Evolutionary conservation across 306 rosid species (phyloP).

Genomic region (Pueraria montana): DNA sequence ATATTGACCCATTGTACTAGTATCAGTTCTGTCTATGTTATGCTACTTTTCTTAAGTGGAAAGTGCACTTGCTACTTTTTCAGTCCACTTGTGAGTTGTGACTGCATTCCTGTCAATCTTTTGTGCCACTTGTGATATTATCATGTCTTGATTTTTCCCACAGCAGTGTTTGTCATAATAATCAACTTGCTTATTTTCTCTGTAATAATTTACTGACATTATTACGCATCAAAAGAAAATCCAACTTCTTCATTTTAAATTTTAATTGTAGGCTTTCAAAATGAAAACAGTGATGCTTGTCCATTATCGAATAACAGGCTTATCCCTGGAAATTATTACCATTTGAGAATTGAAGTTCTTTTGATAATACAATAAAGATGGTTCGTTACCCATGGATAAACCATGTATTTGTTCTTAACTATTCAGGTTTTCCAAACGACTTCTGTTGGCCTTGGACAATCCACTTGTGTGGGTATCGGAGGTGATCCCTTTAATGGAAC

Average conservation of each 20-base stretch:
- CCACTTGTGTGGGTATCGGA: conserved; percentile 98
- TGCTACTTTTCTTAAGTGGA: neutral
- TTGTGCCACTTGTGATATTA: neutral
- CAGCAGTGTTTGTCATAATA: neutral
- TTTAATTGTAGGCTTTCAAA: neutral
- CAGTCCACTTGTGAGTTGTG: too few species aligned
- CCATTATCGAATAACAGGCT: conserved; percentile 31
- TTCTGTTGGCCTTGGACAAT: conserved; percentile 99
- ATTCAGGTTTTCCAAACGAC: conserved; percentile 97
- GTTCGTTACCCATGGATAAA: conserved; percentile 44
- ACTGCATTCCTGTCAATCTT: neutral
- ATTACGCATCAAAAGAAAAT: neutral
- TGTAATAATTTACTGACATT: conserved; percentile 10
- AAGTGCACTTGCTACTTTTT: neutral
- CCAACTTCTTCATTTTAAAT: neutral
- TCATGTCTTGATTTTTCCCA: conserved; percentile 5
- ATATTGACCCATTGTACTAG: neutral
- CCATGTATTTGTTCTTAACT: conserved; percentile 26
- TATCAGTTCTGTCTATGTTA: neutral
- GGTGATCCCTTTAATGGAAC: conserved; percentile 99
- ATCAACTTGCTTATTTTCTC: neutral
- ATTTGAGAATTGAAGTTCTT: conserved; percentile 43
- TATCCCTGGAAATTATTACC: conserved; percentile 18
- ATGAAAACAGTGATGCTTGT: conserved; percentile 16
- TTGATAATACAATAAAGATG: conserved; percentile 29